These are phyloP conservation scores for Crithidia mellificae DNA, from an alignment of 208 protist species.

Conservation along the genomic window DNA sequence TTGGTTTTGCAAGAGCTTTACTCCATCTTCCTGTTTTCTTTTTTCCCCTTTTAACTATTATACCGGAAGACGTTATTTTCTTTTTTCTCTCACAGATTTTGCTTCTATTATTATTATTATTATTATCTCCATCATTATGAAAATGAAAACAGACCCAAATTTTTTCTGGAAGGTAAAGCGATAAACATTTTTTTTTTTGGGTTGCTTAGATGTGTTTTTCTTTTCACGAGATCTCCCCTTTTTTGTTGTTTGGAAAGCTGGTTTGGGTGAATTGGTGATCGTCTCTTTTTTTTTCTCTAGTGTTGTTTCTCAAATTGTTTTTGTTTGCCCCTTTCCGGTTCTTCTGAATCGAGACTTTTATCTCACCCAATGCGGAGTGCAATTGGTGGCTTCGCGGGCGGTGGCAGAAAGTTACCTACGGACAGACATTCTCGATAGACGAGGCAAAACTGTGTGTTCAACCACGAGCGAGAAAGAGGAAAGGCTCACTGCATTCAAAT, in stretches of 20 bases:
- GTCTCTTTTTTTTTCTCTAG: neutral
- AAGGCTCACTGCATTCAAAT: neutral
- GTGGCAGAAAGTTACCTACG: neutral
- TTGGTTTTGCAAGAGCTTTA: no score
- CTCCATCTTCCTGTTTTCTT: constrained; percentile 3
- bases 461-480: no score
- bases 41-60: constrained; percentile 1
- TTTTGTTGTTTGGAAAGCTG: neutral
- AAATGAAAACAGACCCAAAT: no score
- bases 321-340: constrained; percentile 4
- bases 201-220: neutral
- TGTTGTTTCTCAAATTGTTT: no score
- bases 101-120: neutral
- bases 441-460: no score
- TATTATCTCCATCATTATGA: no score
- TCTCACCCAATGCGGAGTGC: no score
- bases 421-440: no score
- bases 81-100: constrained; percentile 19
- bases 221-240: neutral
- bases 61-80: constrained; percentile 17
- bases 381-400: no score
- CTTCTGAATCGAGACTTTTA: constrained; percentile 4
- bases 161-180: no score
- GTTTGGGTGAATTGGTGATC: neutral
- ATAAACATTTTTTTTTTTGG: no score